Evolutionary conservation across 805 yeast genomes (phyloP), one percentile per base, ranked within the genome.

Genomic region (Metschnikowia peoriensis): DNA sequence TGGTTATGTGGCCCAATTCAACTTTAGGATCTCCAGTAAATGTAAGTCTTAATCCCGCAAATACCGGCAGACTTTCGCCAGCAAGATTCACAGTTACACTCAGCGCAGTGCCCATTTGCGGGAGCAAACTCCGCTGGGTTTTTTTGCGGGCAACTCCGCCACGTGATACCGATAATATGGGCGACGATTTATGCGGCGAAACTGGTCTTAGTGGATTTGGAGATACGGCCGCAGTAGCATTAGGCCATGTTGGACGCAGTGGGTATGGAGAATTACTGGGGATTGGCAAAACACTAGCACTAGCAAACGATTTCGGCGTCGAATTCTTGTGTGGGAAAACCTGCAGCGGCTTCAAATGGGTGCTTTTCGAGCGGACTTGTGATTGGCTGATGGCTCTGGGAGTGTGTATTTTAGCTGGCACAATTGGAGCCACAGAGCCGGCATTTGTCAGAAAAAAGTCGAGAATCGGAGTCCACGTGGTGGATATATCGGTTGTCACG

Each of bases 11-110:
- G 2, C 94, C 93, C 9, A 85, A 66, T 57, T 75, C 72, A 5
- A 86, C 83, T 40, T 77, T 73, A 6, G 86, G 79, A 10, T 81
- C 80, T 0, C 96, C 94, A 6, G 78, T 72, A 52, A 88, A 59
- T n/a, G 48, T 49, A 41, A 60, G 49, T 2, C 68, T 46, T 16
- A 70, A 72, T 29, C 62, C 82, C 50, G 65, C 84, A 16, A 75
- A 60, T 5, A 69, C 54, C 8, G 74, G 66, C 42, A 59, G 59
- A 42, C 46, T 58, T 50, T 55, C 64, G 22, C 70, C 64, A 8
- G 71, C 60, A 38, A 74, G 56, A 54, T 73, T 73, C 17, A 75
- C 73, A 3, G 73, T 70, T 22, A 74, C 68, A 1, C 71, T 63
- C 28, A 71, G 69, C 5, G 66, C 50, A 1, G 66, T 53, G 7